Percentiles rank a stretch among this genome's conserved stretches.
These are phyloP conservation scores for Sugiyamaella novakii DNA, from an alignment of 1,139 yeast species.

Conservation along the genomic window DNA sequence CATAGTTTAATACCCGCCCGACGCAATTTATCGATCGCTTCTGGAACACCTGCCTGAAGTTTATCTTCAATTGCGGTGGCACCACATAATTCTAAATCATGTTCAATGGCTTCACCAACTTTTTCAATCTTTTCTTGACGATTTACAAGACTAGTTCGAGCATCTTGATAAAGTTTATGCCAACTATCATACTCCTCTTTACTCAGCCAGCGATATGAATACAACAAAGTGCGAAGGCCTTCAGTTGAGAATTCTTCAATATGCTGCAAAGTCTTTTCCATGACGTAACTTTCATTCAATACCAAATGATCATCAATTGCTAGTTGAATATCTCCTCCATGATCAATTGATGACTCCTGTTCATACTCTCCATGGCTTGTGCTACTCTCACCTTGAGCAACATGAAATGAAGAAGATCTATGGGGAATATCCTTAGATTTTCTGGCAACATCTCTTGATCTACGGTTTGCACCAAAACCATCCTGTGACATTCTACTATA, in stretches of 20 bases:
- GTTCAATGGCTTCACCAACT: slow-evolving; percentile 74
- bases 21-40: slow-evolving; percentile 85
- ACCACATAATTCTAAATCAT: slow-evolving; percentile 67
- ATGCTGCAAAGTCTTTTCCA: slow-evolving; percentile 85
- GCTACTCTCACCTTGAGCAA: slow-evolving; percentile 12
- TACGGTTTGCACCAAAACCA: slow-evolving; percentile 23
- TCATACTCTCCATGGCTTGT: slow-evolving; percentile 25
- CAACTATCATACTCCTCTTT: slow-evolving; percentile 62
- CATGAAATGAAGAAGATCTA: slow-evolving; percentile 11
- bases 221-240: slow-evolving; percentile 86
- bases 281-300: slow-evolving; percentile 71
- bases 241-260: slow-evolving; percentile 93
- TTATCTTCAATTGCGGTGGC: slow-evolving; percentile 98
- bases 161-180: slow-evolving; percentile 67
- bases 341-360: slow-evolving; percentile 35
- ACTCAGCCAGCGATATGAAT: slow-evolving; percentile 74
- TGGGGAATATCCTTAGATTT: slow-evolving; percentile 6
- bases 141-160: slow-evolving; percentile 72
- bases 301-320: slow-evolving; percentile 62
- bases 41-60: slow-evolving; percentile 93
- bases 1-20: slow-evolving; percentile 93
- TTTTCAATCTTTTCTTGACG: slow-evolving; percentile 68
- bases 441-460: slow-evolving; percentile 26
- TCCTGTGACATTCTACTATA: slow-evolving; percentile 26
- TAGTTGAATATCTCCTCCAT: slow-evolving; percentile 35